Evolutionary conservation across 2,329 filamentous ascomycete species (phyloP).

Genomic region (Karstenula rhodostoma): DNA sequence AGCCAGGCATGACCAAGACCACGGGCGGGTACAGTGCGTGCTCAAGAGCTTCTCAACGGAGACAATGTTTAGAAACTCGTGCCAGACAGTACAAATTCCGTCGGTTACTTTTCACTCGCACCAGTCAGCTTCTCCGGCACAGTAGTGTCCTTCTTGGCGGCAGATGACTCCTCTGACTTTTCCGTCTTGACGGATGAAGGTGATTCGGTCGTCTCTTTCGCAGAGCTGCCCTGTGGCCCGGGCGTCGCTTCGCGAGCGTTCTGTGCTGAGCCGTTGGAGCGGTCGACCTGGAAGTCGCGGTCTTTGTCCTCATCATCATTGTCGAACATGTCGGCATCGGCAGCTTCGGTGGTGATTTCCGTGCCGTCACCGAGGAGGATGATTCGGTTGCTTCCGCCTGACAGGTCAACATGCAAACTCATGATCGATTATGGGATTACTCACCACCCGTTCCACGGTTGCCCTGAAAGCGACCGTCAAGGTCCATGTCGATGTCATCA

Average conservation of each 20-base stretch:
- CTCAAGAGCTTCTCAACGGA: neutral
- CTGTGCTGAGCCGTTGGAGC: constrained; percentile 29
- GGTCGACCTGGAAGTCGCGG: constrained; percentile 81
- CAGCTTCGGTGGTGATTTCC: constrained; percentile 86
- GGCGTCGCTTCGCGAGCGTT: constrained; percentile 38
- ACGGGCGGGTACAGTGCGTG: neutral
- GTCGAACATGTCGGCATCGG: constrained; percentile 94
- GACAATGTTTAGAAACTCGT: neutral
- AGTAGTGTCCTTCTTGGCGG: constrained; percentile 23
- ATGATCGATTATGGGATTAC: constrained; percentile 61
- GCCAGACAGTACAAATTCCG: neutral
- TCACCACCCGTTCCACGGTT: constrained; percentile 65
- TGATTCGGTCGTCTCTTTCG: constrained; percentile 40
- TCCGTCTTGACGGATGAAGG: constrained; percentile 49
- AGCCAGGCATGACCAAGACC: constrained; percentile 1
- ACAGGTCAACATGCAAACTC: constrained; percentile 75
- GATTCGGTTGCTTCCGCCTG: constrained; percentile 77
- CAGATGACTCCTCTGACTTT: constrained; percentile 37
- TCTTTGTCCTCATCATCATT: constrained; percentile 88
- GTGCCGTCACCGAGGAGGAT: constrained; percentile 96
- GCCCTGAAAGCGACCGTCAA: constrained; percentile 72
- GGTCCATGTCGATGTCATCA: constrained; percentile 75
- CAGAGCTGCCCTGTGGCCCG: constrained; percentile 29
- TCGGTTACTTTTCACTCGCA: constrained; percentile 34
- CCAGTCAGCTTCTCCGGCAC: constrained; percentile 31